Base-by-base conservation (phyloP, 768 basidiomycete genomes). In the Boletus rex-veris region DNA sequence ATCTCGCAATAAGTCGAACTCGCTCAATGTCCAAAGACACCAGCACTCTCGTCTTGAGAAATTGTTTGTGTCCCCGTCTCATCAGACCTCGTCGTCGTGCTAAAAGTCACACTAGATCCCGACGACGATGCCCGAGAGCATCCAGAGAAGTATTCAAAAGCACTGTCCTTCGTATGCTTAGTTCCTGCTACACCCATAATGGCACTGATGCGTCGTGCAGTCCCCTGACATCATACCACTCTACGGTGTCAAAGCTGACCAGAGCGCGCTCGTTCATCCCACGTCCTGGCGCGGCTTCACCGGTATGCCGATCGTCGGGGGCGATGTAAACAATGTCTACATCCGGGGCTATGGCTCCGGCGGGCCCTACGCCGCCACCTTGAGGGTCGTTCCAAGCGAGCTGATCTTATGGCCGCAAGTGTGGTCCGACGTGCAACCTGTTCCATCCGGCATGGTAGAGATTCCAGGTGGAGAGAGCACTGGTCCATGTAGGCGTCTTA, bases 321-420 rank as follows among this genome's bases (percentile, higher is more conserved):
- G 53, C 2, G 53, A 54, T 18, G 42, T 41, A 24, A 51, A 51
- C 44, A 33, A 51, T 7, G 49, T 55, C 38, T 55, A 51, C 39
- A 36, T 55, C 30, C 54, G 49, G 2, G 54, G 49, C 30, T 5
- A 39, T 39, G 38, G 38, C 38, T 39, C 38, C 6, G 38, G 38
- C 38, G 38, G 38, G 38, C 50, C 41, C 4, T 19, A 37, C 21
- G 16, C 47, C 24, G 54, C 43, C 14, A 18, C 48, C 16, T 43
- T 54, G 41, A 54, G 47, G 36, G 53, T 14, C n/a, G 16, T 55
- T 4, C 54, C 54, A 5, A 50, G 48, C 48, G 54, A 50, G 19
- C 48, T 50, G 15, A 45, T 55, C 43, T 19, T 55, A 14, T 55
- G 54, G 48, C 54, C 43, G 6, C 54, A 51, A 9, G 49, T 41